Conservation (phyloP, 176 grass and related monocot genomes). For the Raddia guianensis region DNA sequence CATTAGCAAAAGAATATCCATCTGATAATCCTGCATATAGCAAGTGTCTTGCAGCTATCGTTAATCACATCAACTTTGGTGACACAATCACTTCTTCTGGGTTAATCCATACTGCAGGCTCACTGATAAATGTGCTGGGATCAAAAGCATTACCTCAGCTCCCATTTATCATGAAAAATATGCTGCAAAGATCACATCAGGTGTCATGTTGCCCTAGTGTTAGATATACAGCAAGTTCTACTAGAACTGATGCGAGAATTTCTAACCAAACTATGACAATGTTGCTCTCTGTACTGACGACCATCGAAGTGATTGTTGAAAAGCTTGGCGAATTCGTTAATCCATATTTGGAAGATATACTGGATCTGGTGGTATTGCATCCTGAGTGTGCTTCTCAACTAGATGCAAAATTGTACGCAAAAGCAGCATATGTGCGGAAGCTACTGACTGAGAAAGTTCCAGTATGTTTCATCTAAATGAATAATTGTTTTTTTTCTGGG, state of each 20-base stretch:
- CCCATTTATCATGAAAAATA: conserved; percentile 78
- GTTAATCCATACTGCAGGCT: conserved; percentile 60
- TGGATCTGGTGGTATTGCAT: conserved; percentile 76
- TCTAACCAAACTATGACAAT: conserved; percentile 42
- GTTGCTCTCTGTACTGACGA: conserved; percentile 63
- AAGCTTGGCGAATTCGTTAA: conserved; percentile 86
- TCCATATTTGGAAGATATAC: conserved; percentile 73
- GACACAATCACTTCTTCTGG: conserved; percentile 65
- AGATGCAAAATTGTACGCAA: conserved; percentile 65
- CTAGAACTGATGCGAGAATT: conserved; percentile 25
- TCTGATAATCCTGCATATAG: conserved; percentile 68
- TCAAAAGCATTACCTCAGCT: conserved; percentile 80
- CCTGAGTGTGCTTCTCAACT: conserved; percentile 57
- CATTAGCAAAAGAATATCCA: conserved; percentile 70
- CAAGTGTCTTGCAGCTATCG: conserved; percentile 62
- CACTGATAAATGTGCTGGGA: conserved; percentile 81
- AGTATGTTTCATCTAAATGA: conserved; percentile 59
- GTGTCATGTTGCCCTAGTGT: conserved; percentile 58
- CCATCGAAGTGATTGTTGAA: conserved; percentile 75
- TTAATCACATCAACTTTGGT: conserved; percentile 59
- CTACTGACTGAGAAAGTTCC: conserved; percentile 81
- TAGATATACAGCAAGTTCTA: conserved; percentile 33
- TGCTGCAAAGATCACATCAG: conserved; percentile 62
- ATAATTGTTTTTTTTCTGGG: conserved; percentile 11
- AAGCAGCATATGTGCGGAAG: conserved; percentile 62